A percentile compares a stretch with the other conserved stretches of the same genome.
These are phyloP conservation scores for Microdochium trichocladiopsis DNA, from an alignment of 2,329 filamentous ascomycete genomes.

Conservation along the genomic window DNA sequence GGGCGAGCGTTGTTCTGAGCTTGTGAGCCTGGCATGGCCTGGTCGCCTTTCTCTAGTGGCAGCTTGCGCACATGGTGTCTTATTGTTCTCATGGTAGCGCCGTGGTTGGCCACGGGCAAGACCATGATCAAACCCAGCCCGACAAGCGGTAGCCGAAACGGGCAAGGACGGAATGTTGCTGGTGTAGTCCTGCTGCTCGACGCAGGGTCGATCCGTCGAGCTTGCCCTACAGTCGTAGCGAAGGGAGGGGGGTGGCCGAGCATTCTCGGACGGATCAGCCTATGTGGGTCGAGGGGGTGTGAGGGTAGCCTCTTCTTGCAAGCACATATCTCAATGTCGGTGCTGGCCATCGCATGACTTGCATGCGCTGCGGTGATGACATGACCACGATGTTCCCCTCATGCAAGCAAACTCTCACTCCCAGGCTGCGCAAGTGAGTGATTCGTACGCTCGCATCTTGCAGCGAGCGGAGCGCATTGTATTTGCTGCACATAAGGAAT, in stretches of 20 bases:
- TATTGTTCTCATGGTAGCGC: not conserved
- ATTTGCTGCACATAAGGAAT: too few relatives aligned
- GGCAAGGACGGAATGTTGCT: not conserved
- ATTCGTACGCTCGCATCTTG: too few relatives aligned
- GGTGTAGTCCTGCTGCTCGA: not conserved
- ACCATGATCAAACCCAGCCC: not conserved
- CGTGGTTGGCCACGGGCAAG: not conserved
- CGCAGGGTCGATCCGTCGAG: not conserved
- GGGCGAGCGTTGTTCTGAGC: not conserved
- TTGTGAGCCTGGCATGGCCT: not conserved
- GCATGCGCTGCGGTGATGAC: too few relatives aligned
- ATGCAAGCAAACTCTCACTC: too few relatives aligned
- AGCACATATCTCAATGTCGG: not conserved
- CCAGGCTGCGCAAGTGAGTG: too few relatives aligned
- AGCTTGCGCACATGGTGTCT: not conserved
- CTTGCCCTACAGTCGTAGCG: not conserved
- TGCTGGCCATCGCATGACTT: not conserved
- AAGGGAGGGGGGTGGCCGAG: not conserved
- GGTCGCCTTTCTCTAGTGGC: not conserved
- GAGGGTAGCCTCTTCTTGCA: not conserved
- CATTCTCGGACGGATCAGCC: not conserved
- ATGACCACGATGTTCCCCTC: too few relatives aligned
- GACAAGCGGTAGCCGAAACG: not conserved
- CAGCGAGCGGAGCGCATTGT: too few relatives aligned
- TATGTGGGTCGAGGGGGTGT: not conserved